Conservation (phyloP, 768 basidiomycete species). For the Boletus tomentosulus region DNA sequence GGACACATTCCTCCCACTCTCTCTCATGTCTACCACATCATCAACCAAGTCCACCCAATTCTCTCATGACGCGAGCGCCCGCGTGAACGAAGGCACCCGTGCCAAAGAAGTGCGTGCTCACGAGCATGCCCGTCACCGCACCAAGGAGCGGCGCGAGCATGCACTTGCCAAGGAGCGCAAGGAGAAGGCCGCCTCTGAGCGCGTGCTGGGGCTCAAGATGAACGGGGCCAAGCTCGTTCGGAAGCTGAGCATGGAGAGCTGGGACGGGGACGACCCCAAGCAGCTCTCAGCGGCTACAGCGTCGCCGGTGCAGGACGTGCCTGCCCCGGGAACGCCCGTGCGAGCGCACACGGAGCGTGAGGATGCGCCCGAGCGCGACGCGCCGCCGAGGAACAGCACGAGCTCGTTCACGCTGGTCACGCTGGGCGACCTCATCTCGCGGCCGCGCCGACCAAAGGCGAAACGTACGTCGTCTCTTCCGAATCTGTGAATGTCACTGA, state of each 20-base stretch:
- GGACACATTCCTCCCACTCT: constrained; percentile 2
- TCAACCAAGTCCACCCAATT: constrained; percentile 17
- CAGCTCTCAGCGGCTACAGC: not conserved
- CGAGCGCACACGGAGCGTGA: not conserved
- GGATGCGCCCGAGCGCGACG: not conserved
- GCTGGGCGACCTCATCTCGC: constrained; percentile 26
- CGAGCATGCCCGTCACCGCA: constrained; percentile 32
- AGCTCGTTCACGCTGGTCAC: constrained; percentile 19
- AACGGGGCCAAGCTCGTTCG: constrained; percentile 18
- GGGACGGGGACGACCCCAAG: constrained; percentile 24
- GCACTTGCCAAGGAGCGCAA: constrained; percentile 30
- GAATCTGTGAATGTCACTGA: not conserved
- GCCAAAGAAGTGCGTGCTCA: constrained; percentile 31
- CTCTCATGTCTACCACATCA: constrained; percentile 30
- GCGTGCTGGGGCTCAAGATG: constrained; percentile 19
- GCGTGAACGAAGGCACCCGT: constrained; percentile 13
- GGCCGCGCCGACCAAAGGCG: constrained; percentile 19
- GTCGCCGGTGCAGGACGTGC: not conserved
- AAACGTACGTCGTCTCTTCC: constrained; percentile 18
- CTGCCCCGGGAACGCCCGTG: not conserved
- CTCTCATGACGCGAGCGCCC: constrained; percentile 17
- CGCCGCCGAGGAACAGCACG: constrained; percentile 4
- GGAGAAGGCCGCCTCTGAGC: constrained; percentile 20
- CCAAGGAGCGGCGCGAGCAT: constrained; percentile 31
- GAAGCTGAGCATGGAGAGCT: constrained; percentile 26